Evolutionary conservation across 139 green algal genomes (phyloP).

Genomic region (Chlamydomonas urium): DNA sequence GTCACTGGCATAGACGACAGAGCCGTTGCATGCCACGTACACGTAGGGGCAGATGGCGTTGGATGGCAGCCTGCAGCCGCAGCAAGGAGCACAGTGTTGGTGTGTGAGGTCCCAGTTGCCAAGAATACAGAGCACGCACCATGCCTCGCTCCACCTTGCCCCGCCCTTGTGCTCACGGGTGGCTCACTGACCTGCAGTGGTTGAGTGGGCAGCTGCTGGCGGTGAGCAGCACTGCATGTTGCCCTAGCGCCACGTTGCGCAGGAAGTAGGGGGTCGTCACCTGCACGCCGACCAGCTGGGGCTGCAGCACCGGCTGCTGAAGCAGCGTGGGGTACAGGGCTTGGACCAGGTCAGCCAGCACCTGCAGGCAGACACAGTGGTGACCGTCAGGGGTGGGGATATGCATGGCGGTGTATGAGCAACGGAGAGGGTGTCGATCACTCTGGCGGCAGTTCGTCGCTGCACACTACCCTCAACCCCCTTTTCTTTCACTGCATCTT

Average conservation of each 20-base stretch:
- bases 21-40: slow-evolving; percentile 29
- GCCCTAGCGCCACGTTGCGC: slow-evolving; percentile 6
- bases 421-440: too few species aligned
- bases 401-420: not conserved
- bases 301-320: not conserved
- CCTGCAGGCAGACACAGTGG: slow-evolving; percentile 5
- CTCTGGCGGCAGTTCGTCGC: not conserved
- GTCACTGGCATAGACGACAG: not conserved
- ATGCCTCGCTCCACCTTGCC: too few species aligned
- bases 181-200: too few species aligned
- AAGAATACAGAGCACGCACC: too few species aligned
- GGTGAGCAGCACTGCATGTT: not conserved
- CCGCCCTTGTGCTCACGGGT: too few species aligned
- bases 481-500: not conserved
- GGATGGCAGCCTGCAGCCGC: slow-evolving; percentile 12
- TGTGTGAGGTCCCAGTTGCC: too few species aligned
- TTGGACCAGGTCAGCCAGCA: slow-evolving; percentile 50
- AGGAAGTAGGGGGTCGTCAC: not conserved
- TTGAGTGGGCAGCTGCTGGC: slow-evolving; percentile 1
- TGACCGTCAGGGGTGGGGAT: not conserved
- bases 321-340: slow-evolving; percentile 21
- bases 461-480: not conserved
- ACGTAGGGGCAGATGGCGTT: slow-evolving; percentile 30
- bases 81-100: too few species aligned
- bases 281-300: slow-evolving; percentile 15